Percentiles rank a stretch among this genome's conserved stretches.
Conservation (phyloP, 805 yeast genomes). For the Saccharomycopsis fibuligera region DNA sequence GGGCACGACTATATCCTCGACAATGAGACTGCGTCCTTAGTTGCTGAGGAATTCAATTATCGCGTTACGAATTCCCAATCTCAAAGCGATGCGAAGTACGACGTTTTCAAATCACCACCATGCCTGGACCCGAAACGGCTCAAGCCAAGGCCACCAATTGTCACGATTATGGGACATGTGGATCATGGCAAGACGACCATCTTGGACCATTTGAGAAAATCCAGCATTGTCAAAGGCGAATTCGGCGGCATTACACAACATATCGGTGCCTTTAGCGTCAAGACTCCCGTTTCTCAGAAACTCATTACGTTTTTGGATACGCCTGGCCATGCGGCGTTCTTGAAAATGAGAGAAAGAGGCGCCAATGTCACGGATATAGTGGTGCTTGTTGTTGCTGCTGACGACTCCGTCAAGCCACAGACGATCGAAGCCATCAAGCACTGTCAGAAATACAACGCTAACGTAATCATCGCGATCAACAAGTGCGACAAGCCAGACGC, state of each 20-base stretch:
- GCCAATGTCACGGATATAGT: slow-evolving; percentile 92
- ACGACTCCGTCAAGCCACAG: slow-evolving; percentile 97
- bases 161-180: slow-evolving; percentile 98
- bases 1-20: slow-evolving; percentile 75
- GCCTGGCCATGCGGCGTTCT: slow-evolving; percentile 96
- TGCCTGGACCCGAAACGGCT: slow-evolving; percentile 46
- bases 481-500: slow-evolving; percentile 82
- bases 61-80: slow-evolving; percentile 45
- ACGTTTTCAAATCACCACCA: slow-evolving; percentile 25
- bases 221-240: slow-evolving; percentile 77
- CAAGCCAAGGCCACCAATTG: slow-evolving; percentile 82
- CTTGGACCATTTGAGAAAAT: slow-evolving; percentile 77
- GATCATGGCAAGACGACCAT: slow-evolving; percentile 98
- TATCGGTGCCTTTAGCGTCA: slow-evolving; percentile 91
- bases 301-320: slow-evolving; percentile 88
- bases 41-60: slow-evolving; percentile 85
- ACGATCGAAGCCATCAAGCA: slow-evolving; percentile 94
- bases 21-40: slow-evolving; percentile 74
- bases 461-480: slow-evolving; percentile 85
- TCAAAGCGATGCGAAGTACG: slow-evolving; percentile 50
- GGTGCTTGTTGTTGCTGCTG: slow-evolving; percentile 90
- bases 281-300: slow-evolving; percentile 68
- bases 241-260: slow-evolving; percentile 98
- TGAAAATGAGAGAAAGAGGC: slow-evolving; percentile 95
- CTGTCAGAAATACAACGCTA: slow-evolving; percentile 74